phyloP scores from a whole-genome alignment of 176 grass and related monocot species.

The Triticum aestivum region DNA sequence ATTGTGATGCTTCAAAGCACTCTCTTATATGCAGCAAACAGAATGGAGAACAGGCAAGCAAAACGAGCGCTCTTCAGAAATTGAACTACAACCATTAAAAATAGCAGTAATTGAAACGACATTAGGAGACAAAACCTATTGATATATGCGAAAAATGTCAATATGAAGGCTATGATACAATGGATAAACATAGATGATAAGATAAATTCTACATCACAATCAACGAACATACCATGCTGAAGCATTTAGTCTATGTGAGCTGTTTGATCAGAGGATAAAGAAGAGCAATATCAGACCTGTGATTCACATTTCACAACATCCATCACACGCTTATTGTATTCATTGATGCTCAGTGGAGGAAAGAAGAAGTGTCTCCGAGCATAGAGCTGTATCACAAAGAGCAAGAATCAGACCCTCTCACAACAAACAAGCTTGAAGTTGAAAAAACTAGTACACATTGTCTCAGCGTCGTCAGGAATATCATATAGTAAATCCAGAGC shows the following conservation, averaged over 20 bases:
- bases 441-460: background rate
- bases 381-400: constrained; percentile 65
- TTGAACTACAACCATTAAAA: background rate
- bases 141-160: background rate
- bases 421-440: constrained; percentile 22
- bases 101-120: constrained; percentile 7
- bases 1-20: background rate
- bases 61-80: background rate
- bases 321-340: constrained; percentile 91
- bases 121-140: background rate
- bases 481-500: background rate
- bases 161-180: background rate
- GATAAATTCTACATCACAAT: background rate
- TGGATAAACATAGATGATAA: constrained; percentile 8
- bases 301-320: constrained; percentile 94
- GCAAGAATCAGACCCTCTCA: constrained; percentile 28
- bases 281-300: constrained; percentile 58
- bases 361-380: constrained; percentile 90
- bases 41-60: background rate
- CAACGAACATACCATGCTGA: background rate
- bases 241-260: background rate
- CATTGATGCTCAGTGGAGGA: constrained; percentile 93
- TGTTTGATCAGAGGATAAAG: constrained; percentile 15
- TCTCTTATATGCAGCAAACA: background rate
- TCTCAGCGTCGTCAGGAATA: background rate